phyloP scores from a whole-genome alignment of 768 basidiomycete species.

The Gelatoporia subvermispora region DNA sequence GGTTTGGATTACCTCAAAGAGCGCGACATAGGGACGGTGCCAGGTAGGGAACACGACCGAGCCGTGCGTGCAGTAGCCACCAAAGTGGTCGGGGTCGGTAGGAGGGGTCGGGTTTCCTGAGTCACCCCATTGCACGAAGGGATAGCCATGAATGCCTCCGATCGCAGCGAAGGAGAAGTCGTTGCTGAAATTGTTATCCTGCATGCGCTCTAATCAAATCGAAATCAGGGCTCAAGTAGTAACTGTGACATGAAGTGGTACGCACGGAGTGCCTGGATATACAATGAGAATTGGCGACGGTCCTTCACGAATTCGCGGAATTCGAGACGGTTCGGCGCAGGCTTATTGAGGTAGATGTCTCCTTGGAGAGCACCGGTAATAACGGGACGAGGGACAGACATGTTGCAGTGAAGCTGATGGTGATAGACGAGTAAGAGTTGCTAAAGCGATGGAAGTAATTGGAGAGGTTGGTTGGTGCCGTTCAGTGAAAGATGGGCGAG shows the following conservation, averaged over 20 bases:
- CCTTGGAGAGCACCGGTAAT: too few relatives aligned
- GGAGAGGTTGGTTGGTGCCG: too few relatives aligned
- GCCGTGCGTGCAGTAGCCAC: slow-evolving; percentile 56
- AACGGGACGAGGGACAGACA: too few relatives aligned
- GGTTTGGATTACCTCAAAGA: slow-evolving; percentile 39
- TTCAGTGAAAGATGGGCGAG: too few relatives aligned
- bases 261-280: slow-evolving; percentile 46
- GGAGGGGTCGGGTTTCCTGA: slow-evolving; percentile 25
- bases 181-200: background rate
- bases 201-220: background rate
- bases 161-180: slow-evolving; percentile 39
- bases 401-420: too few relatives aligned
- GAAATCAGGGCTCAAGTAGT: too few relatives aligned
- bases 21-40: slow-evolving; percentile 48
- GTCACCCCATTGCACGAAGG: slow-evolving; percentile 41
- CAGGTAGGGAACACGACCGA: slow-evolving; percentile 50
- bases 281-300: slow-evolving; percentile 44
- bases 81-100: slow-evolving; percentile 20
- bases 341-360: too few relatives aligned
- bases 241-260: too few relatives aligned
- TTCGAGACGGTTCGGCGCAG: slow-evolving; percentile 11
- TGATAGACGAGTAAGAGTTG: too few relatives aligned
- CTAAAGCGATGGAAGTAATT: too few relatives aligned
- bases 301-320: slow-evolving; percentile 28
- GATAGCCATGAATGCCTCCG: slow-evolving; percentile 49